phyloP scores from a whole-genome alignment of 139 green algal species.

The Medakamo hakoo region DNA sequence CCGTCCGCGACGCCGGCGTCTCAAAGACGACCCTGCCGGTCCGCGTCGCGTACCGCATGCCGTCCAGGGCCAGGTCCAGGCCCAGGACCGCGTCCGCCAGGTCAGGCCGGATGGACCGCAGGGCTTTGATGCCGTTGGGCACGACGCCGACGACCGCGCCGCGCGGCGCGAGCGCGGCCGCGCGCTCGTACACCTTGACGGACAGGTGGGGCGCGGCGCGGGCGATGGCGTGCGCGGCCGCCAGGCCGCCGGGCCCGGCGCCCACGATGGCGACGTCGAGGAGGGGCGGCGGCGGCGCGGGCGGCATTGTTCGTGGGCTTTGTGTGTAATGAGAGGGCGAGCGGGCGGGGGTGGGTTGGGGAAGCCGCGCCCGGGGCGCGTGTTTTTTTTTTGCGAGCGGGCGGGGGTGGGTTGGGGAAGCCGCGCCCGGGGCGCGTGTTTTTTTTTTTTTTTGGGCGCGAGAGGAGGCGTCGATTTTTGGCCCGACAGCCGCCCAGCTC shows the following conservation, averaged over 20 bases:
- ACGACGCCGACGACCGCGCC: slow-evolving; percentile 2
- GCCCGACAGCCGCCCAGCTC: too few species aligned
- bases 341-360: not conserved
- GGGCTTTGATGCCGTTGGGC: slow-evolving; percentile 4
- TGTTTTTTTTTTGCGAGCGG: not conserved
- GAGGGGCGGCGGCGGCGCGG: not conserved
- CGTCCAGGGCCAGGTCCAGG: not conserved
- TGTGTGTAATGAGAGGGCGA: not conserved
- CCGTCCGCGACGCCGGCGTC: not conserved
- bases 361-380: not conserved
- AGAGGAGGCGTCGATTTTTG: too few species aligned
- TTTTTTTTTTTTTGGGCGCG: not conserved
- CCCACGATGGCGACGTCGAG: slow-evolving; percentile 8
- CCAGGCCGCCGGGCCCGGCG: slow-evolving; percentile 5
- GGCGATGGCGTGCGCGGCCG: slow-evolving; percentile 2
- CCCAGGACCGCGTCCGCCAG: not conserved
- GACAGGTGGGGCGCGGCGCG: slow-evolving; percentile 1
- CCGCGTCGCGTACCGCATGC: not conserved
- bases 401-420: not conserved
- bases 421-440: not conserved
- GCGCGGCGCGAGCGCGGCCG: not conserved
- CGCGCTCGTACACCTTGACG: slow-evolving; percentile 5
- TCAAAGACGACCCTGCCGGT: not conserved
- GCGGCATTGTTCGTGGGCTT: not conserved
- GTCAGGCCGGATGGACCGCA: not conserved